phyloP scores from a whole-genome alignment of 306 rosid genomes.

The Prosopis cineraria region DNA sequence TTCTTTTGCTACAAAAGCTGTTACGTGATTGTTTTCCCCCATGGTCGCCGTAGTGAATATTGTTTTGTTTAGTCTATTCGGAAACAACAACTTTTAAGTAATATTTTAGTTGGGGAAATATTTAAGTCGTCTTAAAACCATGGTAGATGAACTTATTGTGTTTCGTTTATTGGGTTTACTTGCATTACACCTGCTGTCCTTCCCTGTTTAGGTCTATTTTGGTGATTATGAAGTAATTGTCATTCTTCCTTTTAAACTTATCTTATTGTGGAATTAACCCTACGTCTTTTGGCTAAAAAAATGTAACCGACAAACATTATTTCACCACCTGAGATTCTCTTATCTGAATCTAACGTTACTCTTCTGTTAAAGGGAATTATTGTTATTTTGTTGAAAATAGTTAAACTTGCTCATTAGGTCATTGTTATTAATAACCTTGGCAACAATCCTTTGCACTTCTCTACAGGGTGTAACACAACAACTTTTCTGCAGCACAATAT shows the following conservation, averaged over 20 bases:
- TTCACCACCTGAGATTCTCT: slow-evolving; percentile 18
- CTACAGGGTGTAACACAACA: background rate
- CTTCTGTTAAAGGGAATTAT: background rate
- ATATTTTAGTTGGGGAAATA: slow-evolving; percentile 9
- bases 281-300: slow-evolving; percentile 15
- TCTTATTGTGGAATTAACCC: slow-evolving; percentile 16
- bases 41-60: slow-evolving; percentile 15
- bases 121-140: slow-evolving; percentile 5
- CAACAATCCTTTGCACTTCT: background rate
- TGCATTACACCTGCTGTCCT: slow-evolving; percentile 28
- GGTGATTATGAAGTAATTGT: slow-evolving; percentile 24
- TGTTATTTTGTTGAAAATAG: slow-evolving; percentile 2
- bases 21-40: background rate
- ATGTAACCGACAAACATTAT: background rate
- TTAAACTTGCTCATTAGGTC: background rate
- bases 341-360: background rate
- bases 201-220: slow-evolving; percentile 17
- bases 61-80: slow-evolving; percentile 11
- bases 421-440: background rate
- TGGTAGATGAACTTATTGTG: slow-evolving; percentile 16
- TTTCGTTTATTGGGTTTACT: slow-evolving; percentile 13
- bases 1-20: slow-evolving; percentile 7
- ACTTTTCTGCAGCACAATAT: background rate
- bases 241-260: slow-evolving; percentile 10
- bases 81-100: slow-evolving; percentile 3